Percentiles rank a stretch among this genome's conserved stretches.
Evolutionary conservation across 345 rosid genomes (phyloP).

Genomic region (Eucalyptus guilfoylei): DNA sequence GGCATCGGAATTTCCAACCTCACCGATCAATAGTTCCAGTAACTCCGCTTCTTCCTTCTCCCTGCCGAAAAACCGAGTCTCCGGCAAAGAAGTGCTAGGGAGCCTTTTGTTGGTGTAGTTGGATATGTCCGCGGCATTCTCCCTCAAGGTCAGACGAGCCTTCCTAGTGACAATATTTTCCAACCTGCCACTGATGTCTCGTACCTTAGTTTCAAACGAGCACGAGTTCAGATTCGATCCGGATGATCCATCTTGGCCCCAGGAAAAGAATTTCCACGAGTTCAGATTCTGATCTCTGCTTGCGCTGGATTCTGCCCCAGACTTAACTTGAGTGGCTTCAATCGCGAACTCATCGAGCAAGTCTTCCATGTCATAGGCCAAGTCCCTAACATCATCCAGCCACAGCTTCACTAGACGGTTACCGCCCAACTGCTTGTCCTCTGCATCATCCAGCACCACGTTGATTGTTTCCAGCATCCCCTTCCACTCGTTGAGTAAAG

Average conservation of each 20-base stretch:
- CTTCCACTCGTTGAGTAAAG: accelerated
- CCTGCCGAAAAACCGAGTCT: background rate
- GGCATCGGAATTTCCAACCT: background rate
- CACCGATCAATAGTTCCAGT: accelerated
- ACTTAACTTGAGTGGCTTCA: accelerated
- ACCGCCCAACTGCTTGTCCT: background rate
- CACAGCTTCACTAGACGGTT: background rate
- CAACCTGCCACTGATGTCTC: background rate
- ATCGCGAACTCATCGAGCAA: background rate
- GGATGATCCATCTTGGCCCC: background rate
- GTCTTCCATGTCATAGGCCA: background rate
- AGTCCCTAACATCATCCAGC: background rate
- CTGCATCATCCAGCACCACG: background rate
- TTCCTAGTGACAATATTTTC: background rate
- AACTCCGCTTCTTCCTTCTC: background rate
- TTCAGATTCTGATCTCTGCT: background rate
- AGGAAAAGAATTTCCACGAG: background rate
- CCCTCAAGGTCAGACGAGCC: background rate
- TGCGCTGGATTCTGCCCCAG: background rate
- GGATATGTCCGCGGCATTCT: background rate
- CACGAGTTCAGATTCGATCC: accelerated
- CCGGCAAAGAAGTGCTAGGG: background rate
- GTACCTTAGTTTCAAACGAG: background rate
- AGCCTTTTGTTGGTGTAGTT: background rate
- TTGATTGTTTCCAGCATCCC: background rate